Evolutionary conservation across 2,329 filamentous ascomycete species (phyloP), one percentile per base, ranked within the genome.

Genomic region (Paracoccidioides lutzii): DNA sequence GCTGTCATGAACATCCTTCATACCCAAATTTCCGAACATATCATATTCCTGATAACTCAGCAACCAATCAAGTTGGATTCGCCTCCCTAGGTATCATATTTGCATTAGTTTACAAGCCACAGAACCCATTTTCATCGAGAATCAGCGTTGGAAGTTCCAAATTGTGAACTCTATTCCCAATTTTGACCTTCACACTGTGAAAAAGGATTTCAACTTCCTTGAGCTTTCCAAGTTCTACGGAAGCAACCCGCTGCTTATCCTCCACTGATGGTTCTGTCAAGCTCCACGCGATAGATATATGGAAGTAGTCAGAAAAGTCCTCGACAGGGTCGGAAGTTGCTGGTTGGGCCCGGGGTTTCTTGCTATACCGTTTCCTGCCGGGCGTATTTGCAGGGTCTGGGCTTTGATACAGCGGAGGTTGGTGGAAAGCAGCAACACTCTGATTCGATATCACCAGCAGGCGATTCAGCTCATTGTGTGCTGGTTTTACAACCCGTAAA

Each of bases 271-370:
- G 83, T 44, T 73, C 67, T 8, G 75, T 69, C 59, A 91, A 76
- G 0, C 81, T 85, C 93, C 91, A 97, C 0, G 85, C 93, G 55
- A 98, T 81, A 48, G 90, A 95, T 58, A 97, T 74, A 70, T 98
- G 93, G 65, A 96, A 96, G 28, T 79, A 81, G 51, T 76, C 69
- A 4, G 78, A 77, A 54, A 69, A 68, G 61, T 81, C 76, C 3
- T 14, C 15, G 4, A 22, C 5, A 14, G 57, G 4, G 33, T 22
- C 38, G 9, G 33, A 42, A 33, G 40, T 9, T 3, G 32, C 5
- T 43, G 32, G 30, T 51, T 33, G 14, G 9, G 30, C 9, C n/a
- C 38, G 15, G 44, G 51, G 54, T 43, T 57, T 57, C 35, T 44
- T 37, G 37, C 32, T 40, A 35, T 51, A 33, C 38, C 35, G 48